These are phyloP conservation scores for Nematodospora anomalae DNA, from an alignment of 1,139 yeast species.

Conservation along the genomic window DNA sequence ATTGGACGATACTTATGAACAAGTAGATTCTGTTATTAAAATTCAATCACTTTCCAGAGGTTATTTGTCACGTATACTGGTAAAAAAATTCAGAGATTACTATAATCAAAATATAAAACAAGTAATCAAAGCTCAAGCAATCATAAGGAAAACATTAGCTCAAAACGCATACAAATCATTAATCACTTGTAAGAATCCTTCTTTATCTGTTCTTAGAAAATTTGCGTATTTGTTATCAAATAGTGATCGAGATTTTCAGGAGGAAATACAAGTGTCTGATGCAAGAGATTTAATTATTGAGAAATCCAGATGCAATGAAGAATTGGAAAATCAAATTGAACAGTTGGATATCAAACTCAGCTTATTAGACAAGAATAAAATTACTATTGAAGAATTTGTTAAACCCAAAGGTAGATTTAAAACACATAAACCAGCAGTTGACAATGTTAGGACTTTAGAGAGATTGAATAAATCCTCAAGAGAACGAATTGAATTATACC, in stretches of 20 bases:
- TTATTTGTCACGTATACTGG: constrained; percentile 31
- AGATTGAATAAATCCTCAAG: constrained; percentile 37
- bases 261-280: constrained; percentile 70
- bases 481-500: constrained; percentile 61
- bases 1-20: constrained; percentile 54
- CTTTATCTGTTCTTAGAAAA: constrained; percentile 70
- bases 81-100: constrained; percentile 45
- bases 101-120: constrained; percentile 56
- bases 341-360: constrained; percentile 83
- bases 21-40: constrained; percentile 34
- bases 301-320: constrained; percentile 63
- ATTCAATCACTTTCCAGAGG: constrained; percentile 59
- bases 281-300: constrained; percentile 66
- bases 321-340: constrained; percentile 70
- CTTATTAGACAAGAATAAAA: constrained; percentile 72
- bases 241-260: constrained; percentile 71
- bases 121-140: constrained; percentile 73
- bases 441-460: constrained; percentile 27
- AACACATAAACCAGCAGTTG: constrained; percentile 6
- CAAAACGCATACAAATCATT: constrained; percentile 74
- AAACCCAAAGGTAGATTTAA: constrained; percentile 39
- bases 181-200: constrained; percentile 70
- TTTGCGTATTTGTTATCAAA: constrained; percentile 79
- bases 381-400: constrained; percentile 72
- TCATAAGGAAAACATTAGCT: constrained; percentile 65